A percentile compares a stretch with the other conserved stretches of the same genome.
Conservation (phyloP, 1,284 basidiomycete genomes). For the Papiliotrema fonsecae region DNA sequence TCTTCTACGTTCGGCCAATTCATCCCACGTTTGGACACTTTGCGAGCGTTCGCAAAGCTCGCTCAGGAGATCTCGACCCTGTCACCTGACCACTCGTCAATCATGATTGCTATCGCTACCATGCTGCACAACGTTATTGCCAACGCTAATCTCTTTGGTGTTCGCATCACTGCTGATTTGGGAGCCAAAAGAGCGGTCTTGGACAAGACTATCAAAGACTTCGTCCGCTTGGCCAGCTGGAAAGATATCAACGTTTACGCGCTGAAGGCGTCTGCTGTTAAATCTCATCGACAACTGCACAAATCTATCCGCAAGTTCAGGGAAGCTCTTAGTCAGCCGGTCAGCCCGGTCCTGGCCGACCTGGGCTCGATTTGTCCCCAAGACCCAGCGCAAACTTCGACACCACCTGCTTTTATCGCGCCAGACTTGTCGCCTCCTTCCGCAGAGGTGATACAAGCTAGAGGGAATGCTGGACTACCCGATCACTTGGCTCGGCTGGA, state of each 20-base stretch:
- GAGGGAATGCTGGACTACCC: slow-evolving; percentile 12
- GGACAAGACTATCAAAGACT: slow-evolving; percentile 76
- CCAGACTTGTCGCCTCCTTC: slow-evolving; percentile 11
- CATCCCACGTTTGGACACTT: slow-evolving; percentile 61
- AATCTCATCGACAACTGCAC: slow-evolving; percentile 87
- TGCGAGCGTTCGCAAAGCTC: slow-evolving; percentile 63
- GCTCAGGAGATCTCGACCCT: slow-evolving; percentile 34
- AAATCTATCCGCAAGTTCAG: slow-evolving; percentile 88
- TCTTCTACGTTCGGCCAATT: slow-evolving; percentile 82
- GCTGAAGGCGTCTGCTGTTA: slow-evolving; percentile 83
- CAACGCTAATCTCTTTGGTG: slow-evolving; percentile 64
- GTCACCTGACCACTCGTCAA: slow-evolving; percentile 12
- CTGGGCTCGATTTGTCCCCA: slow-evolving; percentile 29
- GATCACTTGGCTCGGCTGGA: slow-evolving; percentile 25
- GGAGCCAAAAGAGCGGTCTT: slow-evolving; percentile 58
- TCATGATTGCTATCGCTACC: slow-evolving; percentile 53
- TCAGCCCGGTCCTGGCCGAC: slow-evolving; percentile 46
- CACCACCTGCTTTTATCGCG: neutral
- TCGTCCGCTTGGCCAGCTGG: slow-evolving; percentile 96
- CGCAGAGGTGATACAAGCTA: slow-evolving; percentile 6
- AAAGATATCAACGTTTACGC: slow-evolving; percentile 95
- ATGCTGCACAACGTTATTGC: slow-evolving; percentile 64
- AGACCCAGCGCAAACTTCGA: slow-evolving; percentile 14
- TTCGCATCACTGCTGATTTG: slow-evolving; percentile 56
- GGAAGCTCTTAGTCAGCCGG: slow-evolving; percentile 75